phyloP scores from a whole-genome alignment of 371 early-diverging fungal species.

The Mortierella sp. region DNA sequence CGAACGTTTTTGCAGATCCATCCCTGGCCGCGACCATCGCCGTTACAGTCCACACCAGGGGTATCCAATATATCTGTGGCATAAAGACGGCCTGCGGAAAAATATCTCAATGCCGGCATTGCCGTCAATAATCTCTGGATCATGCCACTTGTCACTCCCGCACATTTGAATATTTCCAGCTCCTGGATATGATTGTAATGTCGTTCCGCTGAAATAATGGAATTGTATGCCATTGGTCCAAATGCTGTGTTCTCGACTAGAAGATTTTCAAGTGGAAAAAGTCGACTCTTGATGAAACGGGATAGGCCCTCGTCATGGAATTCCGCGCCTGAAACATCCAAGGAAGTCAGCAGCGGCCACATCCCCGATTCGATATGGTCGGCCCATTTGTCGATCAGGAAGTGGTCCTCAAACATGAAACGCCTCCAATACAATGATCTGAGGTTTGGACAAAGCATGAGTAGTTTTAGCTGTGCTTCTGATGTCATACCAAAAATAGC shows the following conservation, averaged over 20 bases:
- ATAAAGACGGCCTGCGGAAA: neutral
- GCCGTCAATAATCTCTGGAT: neutral
- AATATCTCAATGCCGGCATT: neutral
- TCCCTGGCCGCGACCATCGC: neutral
- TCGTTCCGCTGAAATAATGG: neutral
- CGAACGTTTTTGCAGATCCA: neutral
- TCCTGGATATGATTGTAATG: slow-evolving; percentile 2
- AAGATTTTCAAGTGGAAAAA: neutral
- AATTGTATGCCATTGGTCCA: neutral
- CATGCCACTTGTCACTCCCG: neutral
- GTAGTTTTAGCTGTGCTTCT: neutral
- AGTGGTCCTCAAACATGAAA: neutral
- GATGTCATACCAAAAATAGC: too few relatives aligned
- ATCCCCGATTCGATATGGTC: neutral
- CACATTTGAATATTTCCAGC: neutral
- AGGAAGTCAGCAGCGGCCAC: neutral
- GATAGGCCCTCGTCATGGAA: neutral
- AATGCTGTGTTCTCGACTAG: neutral
- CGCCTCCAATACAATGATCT: neutral
- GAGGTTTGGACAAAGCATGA: neutral
- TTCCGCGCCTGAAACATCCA: neutral
- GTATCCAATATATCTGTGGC: neutral
- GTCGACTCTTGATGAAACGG: too few relatives aligned
- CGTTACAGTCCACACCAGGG: neutral
- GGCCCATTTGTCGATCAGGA: neutral